These are phyloP conservation scores for Hericium coralloides DNA, from an alignment of 768 basidiomycete species.

Conservation along the genomic window DNA sequence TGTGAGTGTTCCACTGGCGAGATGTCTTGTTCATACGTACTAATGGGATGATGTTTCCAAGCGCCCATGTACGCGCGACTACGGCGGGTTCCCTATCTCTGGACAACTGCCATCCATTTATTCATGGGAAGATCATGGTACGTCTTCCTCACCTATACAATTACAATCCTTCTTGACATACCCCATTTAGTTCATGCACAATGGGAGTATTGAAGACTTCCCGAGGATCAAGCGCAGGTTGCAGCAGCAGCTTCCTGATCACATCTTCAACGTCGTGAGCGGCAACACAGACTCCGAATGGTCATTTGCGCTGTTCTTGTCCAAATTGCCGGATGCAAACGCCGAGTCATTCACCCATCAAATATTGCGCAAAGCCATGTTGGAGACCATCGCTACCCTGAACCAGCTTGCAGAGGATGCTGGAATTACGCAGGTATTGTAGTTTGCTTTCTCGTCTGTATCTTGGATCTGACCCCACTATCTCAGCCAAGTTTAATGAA, in stretches of 20 bases:
- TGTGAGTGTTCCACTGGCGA: conserved; percentile 39
- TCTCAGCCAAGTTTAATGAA: conserved; percentile 82
- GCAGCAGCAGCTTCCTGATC: conserved; percentile 69
- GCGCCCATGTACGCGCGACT: conserved; percentile 89
- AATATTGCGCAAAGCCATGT: conserved; percentile 75
- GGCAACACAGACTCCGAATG: conserved; percentile 99
- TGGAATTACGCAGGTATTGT: conserved; percentile 56
- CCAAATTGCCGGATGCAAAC: conserved; percentile 79
- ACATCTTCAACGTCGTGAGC: conserved; percentile 77
- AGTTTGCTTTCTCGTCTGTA: not conserved
- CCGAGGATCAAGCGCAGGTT: conserved; percentile 69
- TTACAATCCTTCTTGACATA: not conserved
- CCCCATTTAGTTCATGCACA: conserved; percentile 82
- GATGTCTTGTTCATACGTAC: not conserved
- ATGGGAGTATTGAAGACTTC: conserved; percentile 89
- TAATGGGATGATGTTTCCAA: conserved; percentile 18
- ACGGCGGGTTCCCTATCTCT: conserved; percentile 87
- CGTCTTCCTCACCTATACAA: conserved; percentile 7
- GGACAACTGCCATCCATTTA: conserved; percentile 95
- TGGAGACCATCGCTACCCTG: conserved; percentile 73
- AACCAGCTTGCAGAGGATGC: conserved; percentile 70
- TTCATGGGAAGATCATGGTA: conserved; percentile 88
- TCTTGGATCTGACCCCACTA: conserved; percentile 1
- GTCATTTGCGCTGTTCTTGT: conserved; percentile 89
- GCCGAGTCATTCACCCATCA: conserved; percentile 67